Conservation (phyloP, 495 filamentous ascomycete genomes). For the Pyronema domesticum region DNA sequence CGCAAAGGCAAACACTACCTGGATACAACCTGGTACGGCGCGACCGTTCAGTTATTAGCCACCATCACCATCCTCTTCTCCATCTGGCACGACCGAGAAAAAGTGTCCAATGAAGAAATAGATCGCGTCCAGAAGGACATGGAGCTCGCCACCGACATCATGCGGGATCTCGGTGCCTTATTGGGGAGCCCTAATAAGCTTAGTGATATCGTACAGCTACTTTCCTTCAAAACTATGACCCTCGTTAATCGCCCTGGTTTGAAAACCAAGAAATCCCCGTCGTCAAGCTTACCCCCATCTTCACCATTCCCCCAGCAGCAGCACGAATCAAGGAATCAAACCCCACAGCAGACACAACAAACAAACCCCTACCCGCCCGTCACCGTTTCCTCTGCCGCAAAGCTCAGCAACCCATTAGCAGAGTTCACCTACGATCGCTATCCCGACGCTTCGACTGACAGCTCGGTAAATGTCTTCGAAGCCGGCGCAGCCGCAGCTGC, state of each 20-base stretch:
- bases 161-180: conserved; percentile 44
- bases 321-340: background rate
- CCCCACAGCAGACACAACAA: too few species aligned
- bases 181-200: conserved; percentile 29
- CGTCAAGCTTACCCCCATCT: too few species aligned
- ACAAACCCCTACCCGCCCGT: too few species aligned
- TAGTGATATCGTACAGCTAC: conserved; percentile 19
- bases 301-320: background rate
- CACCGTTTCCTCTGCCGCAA: too few species aligned
- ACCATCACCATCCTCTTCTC: conserved; percentile 56
- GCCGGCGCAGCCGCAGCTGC: too few species aligned
- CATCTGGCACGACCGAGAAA: conserved; percentile 44
- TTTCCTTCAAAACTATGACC: conserved; percentile 23
- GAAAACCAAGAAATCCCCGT: conserved; percentile 10
- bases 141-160: conserved; percentile 47
- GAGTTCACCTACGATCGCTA: too few species aligned
- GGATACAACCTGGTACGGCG: conserved; percentile 68
- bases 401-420: too few species aligned
- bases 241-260: conserved; percentile 19
- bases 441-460: too few species aligned
- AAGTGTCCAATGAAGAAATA: conserved; percentile 38
- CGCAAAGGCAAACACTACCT: conserved; percentile 43
- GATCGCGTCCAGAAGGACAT: conserved; percentile 44
- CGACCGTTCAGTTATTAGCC: conserved; percentile 51
- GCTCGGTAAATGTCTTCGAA: too few species aligned